Percentiles rank a stretch among this genome's conserved stretches.
phyloP scores from a whole-genome alignment of 306 rosid genomes.

The Glycine soja region DNA sequence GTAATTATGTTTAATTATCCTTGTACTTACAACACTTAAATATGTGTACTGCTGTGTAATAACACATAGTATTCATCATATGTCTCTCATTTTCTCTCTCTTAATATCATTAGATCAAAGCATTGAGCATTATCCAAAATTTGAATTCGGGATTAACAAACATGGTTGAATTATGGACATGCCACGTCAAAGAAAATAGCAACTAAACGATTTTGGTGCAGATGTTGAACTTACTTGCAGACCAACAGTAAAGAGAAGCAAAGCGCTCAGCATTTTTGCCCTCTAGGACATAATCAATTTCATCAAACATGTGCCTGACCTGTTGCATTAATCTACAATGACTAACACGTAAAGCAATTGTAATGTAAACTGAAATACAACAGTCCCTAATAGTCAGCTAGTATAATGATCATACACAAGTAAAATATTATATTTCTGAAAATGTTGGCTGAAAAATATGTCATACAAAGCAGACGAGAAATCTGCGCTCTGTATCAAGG shows the following conservation, averaged over 20 bases:
- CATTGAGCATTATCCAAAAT: constrained; percentile 34
- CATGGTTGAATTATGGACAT: constrained; percentile 25
- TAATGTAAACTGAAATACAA: constrained; percentile 41
- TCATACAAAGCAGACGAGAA: constrained; percentile 30
- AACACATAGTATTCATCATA: not conserved
- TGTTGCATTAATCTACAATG: constrained; percentile 57
- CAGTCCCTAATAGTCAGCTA: constrained; percentile 13
- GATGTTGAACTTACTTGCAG: constrained; percentile 66
- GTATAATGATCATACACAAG: constrained; percentile 14
- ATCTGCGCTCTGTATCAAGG: constrained; percentile 37
- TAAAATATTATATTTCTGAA: constrained; percentile 7
- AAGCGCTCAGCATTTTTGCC: constrained; percentile 94
- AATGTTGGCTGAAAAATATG: constrained; percentile 32
- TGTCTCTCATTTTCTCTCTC: not conserved
- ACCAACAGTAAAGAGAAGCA: constrained; percentile 72
- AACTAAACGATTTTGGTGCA: constrained; percentile 25
- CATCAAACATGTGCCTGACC: constrained; percentile 99
- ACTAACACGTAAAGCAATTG: constrained; percentile 32
- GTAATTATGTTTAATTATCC: too few species aligned
- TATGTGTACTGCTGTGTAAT: not conserved
- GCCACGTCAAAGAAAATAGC: constrained; percentile 34
- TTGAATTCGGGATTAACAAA: constrained; percentile 35
- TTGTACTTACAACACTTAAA: not conserved
- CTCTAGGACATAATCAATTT: constrained; percentile 89
- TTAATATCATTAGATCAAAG: not conserved